Base-by-base conservation (phyloP, 192 early-diverging fungal genomes). In the Linnemannia exigua region DNA sequence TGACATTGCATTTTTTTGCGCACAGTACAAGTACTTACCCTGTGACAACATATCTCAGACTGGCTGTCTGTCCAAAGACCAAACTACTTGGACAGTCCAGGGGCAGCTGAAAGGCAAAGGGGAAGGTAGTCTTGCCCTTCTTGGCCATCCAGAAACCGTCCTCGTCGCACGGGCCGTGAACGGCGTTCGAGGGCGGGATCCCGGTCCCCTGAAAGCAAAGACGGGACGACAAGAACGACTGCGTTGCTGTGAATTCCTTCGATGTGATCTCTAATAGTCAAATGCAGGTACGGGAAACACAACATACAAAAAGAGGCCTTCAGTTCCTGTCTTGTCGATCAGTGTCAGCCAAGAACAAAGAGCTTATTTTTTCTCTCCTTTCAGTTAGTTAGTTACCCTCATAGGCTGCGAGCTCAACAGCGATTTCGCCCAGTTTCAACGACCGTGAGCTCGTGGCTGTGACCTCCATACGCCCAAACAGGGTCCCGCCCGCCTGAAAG, bases 61-160 rank as follows among this genome's bases (percentile, higher is more conserved):
- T 89, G 19, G 93, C 89, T 3, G 88, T 76, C 47, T 77, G 86
- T 28, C 87, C 84, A 87, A 89, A 93, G 38, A 82, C 75, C 74
- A 91, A 81, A 12, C 90, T 93, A 79, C 89, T 90, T 66, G 93
- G 92, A 11, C 89, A 89, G 69, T 94, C 92, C 33, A 86, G 77
- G n/a, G 92, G 92, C 15, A 94, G 84, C 36, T 92, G 88, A 72
- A 94, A 94, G 15, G 92, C 87, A 77, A 94, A 94, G 5, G 91
- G 90, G 72, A 94, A 94, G 1, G 90, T 91, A 19, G 93, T 93
- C 78, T 92, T 94, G 54, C 90, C 92, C 75, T 94, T 94, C 70
- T 90, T 90, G 11, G 93, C 93, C 36, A 78, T 81, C 91, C 92
- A 94, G 76, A 87, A 91, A 6, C 92, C 91, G 52, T 76, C 54